Evolutionary conservation across 805 yeast species (phyloP), one percentile per base, ranked within the genome.

Genomic region (Starmerella potacharoeniae): DNA sequence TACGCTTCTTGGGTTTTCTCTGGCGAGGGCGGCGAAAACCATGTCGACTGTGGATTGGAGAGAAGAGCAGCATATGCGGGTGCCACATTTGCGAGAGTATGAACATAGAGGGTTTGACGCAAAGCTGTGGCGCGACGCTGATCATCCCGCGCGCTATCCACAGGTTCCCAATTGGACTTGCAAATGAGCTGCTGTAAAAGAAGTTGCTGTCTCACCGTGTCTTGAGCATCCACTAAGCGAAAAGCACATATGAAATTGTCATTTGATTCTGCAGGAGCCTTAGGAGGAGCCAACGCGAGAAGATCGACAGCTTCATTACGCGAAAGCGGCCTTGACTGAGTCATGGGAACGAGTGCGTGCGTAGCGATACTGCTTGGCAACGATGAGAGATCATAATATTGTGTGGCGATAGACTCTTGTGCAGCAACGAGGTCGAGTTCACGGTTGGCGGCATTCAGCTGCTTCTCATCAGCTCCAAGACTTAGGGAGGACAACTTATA

Each of bases 101-200:
- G 56, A 31, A 29, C 42, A 49, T 49, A 59, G 13, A 59, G 40
- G 4, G 59, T 52, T n/a, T 47, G 52, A 17, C 46, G 45, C 31
- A 56, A 14, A 3, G 49, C 31, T 29, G 41, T 37, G 13, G 13
- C 9, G 9, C 41, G 39, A 29, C 29, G 28, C 8, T 14, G 45
- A 10, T 40, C 52, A n/a, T 30, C 34, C 16, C 42, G 43, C 7
- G 55, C 43, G 5, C 41, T 22, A 6, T n/a, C 37, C 4, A 57
- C 44, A 11, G 44, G 50, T 6, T 52, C 54, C 62, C 62, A 59
- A 22, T 54, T 49, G 3, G 60, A 55, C 28, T 55, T 53, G 35
- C 54, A 29, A 46, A 59, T 42, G 33, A 59, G 54, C 50, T 55
- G 61, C 51, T 57, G 60, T 14, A 55, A 49, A 1, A 59, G 53